Base-by-base conservation (phyloP, 352 stramenopile genomes). In the Thraustotheca clavata region DNA sequence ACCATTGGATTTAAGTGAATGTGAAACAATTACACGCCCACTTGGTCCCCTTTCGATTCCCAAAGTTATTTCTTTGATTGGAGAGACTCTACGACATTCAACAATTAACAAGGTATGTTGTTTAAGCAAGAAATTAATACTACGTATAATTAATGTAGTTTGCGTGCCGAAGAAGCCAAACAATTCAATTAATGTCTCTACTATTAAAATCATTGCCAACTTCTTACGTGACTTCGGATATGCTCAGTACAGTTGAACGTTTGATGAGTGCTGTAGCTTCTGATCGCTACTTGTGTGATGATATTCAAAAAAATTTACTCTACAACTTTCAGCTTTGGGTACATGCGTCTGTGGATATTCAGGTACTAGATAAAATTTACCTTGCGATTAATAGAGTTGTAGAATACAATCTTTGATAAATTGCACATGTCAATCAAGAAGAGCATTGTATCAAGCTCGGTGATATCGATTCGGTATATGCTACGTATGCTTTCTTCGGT, bases 271-370 rank as follows among this genome's bases (percentile, higher is more conserved):
- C 82, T 16, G 82, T 91, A 27, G 80, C 88, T 29, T 89, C 84
- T 12, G 84, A 94, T 62, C 80, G 81, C 20, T 89, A 76, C 60
- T 59, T 94, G 27, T 72, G 79, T 0, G 83, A 91, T 46, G 84
- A 94, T 49, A 89, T 91, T 35, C 86, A 85, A 68, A 90, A 88
- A 60, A 85, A 87, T 46, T 52, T 94, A 59, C 69, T 94, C 9
- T 94, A 89, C 71, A 91, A 94, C 61, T 91, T 94, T 48, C 80
- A 82, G 4, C 73, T 94, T 31, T 94, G 84, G 84, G 76, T 91
- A 24, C 90, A 89, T 22, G 84, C 82, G 1, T 70, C 84, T 0
- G 75, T 86, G 8, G 77, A 83, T 35, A 59, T 91, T 14, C 84
- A 94, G 60, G 60, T 54, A 40, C 22, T 2, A 55, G 8, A 14